Conservation (phyloP, 192 early-diverging fungal genomes). For the Umbelopsis vinacea region DNA sequence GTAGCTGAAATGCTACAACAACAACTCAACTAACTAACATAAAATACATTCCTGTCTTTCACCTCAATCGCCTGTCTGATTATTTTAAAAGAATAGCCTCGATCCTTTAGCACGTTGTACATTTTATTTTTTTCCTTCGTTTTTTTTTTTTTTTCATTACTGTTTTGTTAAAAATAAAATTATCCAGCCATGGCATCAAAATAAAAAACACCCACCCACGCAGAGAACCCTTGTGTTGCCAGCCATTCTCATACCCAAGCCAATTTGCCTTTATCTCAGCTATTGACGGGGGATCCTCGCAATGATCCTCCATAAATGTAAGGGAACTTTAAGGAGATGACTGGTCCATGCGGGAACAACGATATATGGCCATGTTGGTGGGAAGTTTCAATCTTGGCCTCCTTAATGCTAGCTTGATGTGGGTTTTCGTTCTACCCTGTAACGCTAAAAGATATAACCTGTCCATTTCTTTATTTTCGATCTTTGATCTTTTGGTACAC, state of each 20-base stretch:
- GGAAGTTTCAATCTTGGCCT: neutral
- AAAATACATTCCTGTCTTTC: neutral
- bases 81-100: no score
- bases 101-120: neutral
- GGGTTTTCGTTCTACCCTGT: neutral
- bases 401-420: conserved; percentile 9
- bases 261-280: no score
- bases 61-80: neutral
- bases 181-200: no score
- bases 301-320: conserved; percentile 1
- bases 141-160: neutral
- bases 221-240: no score
- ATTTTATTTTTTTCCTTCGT: neutral
- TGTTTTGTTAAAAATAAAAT: no score
- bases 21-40: neutral
- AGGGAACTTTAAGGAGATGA: conserved; percentile 4
- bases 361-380: conserved; percentile 16
- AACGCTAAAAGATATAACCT: neutral
- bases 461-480: neutral
- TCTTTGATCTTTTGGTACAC: neutral
- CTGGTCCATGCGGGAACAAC: conserved; percentile 5
- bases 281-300: no score
- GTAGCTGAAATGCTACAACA: neutral
- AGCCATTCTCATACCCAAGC: no score
- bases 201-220: no score